Evolutionary conservation across 1,284 basidiomycete species (phyloP), one percentile per base, ranked within the genome.

Genomic region (Apiotrichum siamense): DNA sequence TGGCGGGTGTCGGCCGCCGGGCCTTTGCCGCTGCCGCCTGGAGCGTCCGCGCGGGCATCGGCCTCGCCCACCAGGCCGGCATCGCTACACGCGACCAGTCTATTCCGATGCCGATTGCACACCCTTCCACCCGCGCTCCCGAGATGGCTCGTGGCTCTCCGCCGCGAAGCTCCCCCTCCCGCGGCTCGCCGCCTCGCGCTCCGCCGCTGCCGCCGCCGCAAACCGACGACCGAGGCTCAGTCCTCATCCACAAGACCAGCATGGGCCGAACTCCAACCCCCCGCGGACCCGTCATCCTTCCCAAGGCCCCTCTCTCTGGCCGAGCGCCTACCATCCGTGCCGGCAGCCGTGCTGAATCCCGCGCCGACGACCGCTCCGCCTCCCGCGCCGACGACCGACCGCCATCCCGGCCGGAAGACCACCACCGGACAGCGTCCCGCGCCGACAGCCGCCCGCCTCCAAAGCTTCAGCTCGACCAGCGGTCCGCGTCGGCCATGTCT

Each of bases 1-100:
- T 91, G 88, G 88, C 88, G 0, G 88, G 88, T 17, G 88, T 92
- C 3, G 88, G 88, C 5, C 76, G 88, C 54, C 77, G 88, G 55
- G 88, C 86, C 0, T 91, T 92, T 58, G 85, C 84, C 2, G 86
- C 88, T 9, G 87, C 81, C 9, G 84, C 86, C 3, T 73, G 71
- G 71, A 64, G 65, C n/a, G 66, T 70, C 1, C 59, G 65, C 29
- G 66, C 66, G 2, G 69, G 69, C 18, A 63, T 70, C 2, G 60
- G 63, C 3, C 51, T 72, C 21, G 65, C 52, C 5, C 35, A 45
- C 5, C 37, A 21, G 29, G 29, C 41, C 15, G 48, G 42, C 15
- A 45, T 23, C 20, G 27, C 12, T 27, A 7, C 23, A 13, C 47
- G 32, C 26, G 47, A 17, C 24, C 42, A 31, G 7, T 26, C 47